Conservation (phyloP, 257 asterid species). For the Rhazya stricta region DNA sequence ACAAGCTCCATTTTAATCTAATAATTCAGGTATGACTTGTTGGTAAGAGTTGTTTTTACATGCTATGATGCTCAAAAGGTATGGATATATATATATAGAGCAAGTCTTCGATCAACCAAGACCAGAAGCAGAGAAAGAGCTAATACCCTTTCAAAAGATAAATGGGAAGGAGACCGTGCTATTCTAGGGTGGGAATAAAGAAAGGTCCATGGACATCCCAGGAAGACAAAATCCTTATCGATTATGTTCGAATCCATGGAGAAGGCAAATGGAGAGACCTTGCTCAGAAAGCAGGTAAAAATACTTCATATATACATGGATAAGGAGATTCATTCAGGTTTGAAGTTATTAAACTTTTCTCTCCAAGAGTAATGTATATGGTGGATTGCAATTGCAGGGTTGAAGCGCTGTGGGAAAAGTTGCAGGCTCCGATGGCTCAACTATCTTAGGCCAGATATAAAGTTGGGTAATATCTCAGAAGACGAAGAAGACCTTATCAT, state of each 20-base stretch:
- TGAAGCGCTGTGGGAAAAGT: constrained; percentile 18
- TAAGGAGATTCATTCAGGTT: neutral
- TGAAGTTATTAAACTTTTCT: too few species aligned
- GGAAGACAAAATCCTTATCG: constrained; percentile 19
- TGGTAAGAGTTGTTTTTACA: neutral
- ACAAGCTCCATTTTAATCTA: too few species aligned
- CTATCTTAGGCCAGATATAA: constrained; percentile 18
- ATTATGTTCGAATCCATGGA: constrained; percentile 18
- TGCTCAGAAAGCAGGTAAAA: constrained; percentile 12
- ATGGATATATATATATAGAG: too few species aligned
- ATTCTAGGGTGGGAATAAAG: constrained; percentile 1
- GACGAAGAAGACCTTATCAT: constrained; percentile 20
- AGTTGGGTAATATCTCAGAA: constrained; percentile 16
- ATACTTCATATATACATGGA: neutral
- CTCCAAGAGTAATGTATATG: too few species aligned
- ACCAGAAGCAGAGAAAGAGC: too few species aligned
- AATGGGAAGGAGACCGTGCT: constrained; percentile 17
- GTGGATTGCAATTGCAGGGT: neutral
- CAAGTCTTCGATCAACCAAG: too few species aligned
- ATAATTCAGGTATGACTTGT: neutral
- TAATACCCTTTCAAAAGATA: too few species aligned
- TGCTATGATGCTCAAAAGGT: too few species aligned
- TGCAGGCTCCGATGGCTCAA: constrained; percentile 20
- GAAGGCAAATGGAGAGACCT: constrained; percentile 22
- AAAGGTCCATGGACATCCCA: constrained; percentile 19